Evolutionary conservation across 352 stramenopile genomes (phyloP).

Genomic region (Phytopythium helicoides): DNA sequence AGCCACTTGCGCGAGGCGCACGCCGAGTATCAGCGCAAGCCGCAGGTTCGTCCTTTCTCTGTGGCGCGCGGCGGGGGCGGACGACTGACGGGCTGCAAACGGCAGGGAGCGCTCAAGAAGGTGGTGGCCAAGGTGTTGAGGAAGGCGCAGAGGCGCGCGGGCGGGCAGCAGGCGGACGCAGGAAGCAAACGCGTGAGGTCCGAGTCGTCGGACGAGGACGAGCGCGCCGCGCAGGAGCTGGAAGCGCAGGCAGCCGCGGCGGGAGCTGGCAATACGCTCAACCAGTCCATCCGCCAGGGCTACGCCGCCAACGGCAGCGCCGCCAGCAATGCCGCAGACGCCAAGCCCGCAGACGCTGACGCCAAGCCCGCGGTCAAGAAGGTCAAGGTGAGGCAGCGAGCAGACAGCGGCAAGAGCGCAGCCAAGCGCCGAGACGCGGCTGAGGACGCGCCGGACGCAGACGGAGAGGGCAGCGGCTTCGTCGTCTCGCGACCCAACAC

Average conservation of each 20-base stretch:
- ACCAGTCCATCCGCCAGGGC: slow-evolving; percentile 73
- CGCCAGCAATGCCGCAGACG: not conserved
- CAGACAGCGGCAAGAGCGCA: slow-evolving; percentile 19
- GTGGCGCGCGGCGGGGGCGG: not conserved
- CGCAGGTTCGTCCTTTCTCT: slow-evolving; percentile 17
- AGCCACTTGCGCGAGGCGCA: slow-evolving; percentile 70
- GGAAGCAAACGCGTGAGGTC: slow-evolving; percentile 48
- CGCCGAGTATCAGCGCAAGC: slow-evolving; percentile 85
- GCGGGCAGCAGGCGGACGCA: no score
- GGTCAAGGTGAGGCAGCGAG: slow-evolving; percentile 52
- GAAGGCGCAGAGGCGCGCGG: slow-evolving; percentile 27
- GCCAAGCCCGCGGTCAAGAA: slow-evolving; percentile 65
- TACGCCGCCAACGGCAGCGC: slow-evolving; percentile 37
- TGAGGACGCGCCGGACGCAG: not conserved
- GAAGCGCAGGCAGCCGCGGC: slow-evolving; percentile 38
- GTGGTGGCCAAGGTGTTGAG: slow-evolving; percentile 74
- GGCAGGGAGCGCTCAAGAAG: slow-evolving; percentile 52
- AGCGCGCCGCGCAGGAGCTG: slow-evolving; percentile 45
- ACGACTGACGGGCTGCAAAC: not conserved
- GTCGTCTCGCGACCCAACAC: slow-evolving; percentile 73
- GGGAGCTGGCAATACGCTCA: slow-evolving; percentile 55
- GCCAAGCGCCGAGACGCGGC: slow-evolving; percentile 2
- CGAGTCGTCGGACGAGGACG: slow-evolving; percentile 63
- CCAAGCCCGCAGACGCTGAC: not conserved
- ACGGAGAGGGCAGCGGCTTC: slow-evolving; percentile 41